These are phyloP conservation scores for Brassica balearica DNA, from an alignment of 441 rosid genomes.

Conservation along the genomic window DNA sequence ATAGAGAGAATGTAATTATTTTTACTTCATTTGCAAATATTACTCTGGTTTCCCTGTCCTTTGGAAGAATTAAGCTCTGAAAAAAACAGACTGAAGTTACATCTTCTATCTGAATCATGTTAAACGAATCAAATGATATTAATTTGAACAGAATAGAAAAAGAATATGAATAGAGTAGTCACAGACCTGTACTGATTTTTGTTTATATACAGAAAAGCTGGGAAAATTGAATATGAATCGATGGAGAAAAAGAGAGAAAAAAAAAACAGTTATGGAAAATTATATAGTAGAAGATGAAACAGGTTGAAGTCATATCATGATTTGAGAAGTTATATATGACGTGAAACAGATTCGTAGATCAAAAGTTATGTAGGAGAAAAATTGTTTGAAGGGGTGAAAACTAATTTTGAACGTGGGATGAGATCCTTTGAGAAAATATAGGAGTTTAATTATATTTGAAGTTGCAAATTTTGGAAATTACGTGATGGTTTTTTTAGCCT, in stretches of 20 bases:
- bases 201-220: neutral
- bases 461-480: too few species aligned
- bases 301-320: neutral
- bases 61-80: neutral
- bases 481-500: too few species aligned
- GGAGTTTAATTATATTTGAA: too few species aligned
- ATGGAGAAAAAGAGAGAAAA: neutral
- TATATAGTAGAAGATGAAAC: neutral
- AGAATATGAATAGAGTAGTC: neutral
- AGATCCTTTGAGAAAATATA: too few species aligned
- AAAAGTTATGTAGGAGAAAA: neutral
- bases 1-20: neutral
- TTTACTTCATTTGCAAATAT: neutral
- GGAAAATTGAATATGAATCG: neutral
- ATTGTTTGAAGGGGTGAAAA: neutral
- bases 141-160: neutral
- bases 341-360: neutral
- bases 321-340: neutral
- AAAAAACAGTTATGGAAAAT: neutral
- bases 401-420: neutral
- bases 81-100: neutral
- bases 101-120: neutral
- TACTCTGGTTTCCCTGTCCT: neutral
- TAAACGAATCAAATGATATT: neutral
- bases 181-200: neutral